Evolutionary conservation across 129 eudicot species (phyloP), one percentile per base, ranked within the genome.

Genomic region (Cynara cardunculus): DNA sequence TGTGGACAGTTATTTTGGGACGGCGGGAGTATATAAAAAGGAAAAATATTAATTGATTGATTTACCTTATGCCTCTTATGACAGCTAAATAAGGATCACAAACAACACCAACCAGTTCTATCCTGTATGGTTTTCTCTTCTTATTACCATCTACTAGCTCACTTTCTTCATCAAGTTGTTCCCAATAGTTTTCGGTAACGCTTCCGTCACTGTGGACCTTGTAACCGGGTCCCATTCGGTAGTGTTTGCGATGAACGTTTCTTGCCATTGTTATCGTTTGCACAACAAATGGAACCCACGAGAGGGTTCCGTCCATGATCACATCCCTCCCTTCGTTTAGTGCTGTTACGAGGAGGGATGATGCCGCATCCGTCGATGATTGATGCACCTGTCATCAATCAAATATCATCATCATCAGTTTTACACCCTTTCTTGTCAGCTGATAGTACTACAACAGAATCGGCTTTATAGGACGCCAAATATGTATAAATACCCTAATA

Each of bases 231-330:
- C 99, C 99, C 99, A 95, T 95, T 13, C 97, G 90, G 85, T 95
- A 95, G 72, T 96, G 90, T 4, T 88, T 86, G 1, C 97, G 91
- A 82, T 95, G 99, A 69, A 95, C 99, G 67, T 90, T 92, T 81
- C 99, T 89, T 4, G 97, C 99, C 99, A 95, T 95, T 27, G 97
- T 94, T 72, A 94, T 88, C 30, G 99, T 94, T 84, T 94, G 99
- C 82, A 92, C 94, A 32, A 95, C 99, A 79, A 95, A 95, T 9
- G 99, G 87, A 24, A 92, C 85, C 97, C 99, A 94, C 7, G 99
- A 94, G 24, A 94, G 94, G 32, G 99, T 94, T 14, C 96, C 99
- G 31, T 94, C 99, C 99, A 92, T 94, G 24, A 94, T 94, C 69
- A 94, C 99, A 82, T 94, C 99, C 31, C 99, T 70, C 31, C 99